phyloP scores from a whole-genome alignment of 2,329 filamentous ascomycete species.

The Scedosporium minutisporum region DNA sequence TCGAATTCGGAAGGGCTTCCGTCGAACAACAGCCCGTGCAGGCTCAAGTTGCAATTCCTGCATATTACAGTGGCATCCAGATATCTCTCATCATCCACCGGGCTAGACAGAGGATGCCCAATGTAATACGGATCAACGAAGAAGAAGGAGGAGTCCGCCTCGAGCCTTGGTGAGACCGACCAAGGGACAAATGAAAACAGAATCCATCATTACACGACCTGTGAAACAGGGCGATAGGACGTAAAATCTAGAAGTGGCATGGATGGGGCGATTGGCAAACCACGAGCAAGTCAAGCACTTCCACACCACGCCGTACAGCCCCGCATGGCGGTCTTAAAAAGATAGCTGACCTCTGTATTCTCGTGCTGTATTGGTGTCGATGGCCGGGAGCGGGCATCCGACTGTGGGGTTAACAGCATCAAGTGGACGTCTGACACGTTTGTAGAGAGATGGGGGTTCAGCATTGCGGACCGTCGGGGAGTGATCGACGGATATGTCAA shows the following conservation, averaged over 20 bases:
- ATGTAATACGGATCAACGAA: neutral
- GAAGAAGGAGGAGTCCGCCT: neutral
- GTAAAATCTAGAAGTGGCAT: neutral
- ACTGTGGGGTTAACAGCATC: neutral
- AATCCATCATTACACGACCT: neutral
- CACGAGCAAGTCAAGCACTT: neutral
- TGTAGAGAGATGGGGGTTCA: neutral
- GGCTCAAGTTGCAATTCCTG: too few species aligned
- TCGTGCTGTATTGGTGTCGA: neutral
- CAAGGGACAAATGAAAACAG: neutral
- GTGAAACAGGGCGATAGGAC: constrained; percentile 2
- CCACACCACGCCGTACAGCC: neutral
- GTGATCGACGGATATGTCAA: neutral
- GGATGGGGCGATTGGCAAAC: neutral
- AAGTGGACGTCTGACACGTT: neutral
- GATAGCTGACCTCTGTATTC: neutral
- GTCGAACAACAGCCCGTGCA: too few species aligned
- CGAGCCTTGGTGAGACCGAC: neutral
- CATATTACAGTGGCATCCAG: too few species aligned
- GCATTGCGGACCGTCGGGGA: neutral
- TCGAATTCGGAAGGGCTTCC: too few species aligned
- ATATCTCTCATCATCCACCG: neutral
- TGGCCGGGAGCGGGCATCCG: neutral
- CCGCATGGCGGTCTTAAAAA: neutral
- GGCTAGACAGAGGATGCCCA: neutral